A percentile compares a stretch with the other conserved stretches of the same genome.
Evolutionary conservation across 1,139 yeast species (phyloP).

Genomic region (Candida dubliniensis): DNA sequence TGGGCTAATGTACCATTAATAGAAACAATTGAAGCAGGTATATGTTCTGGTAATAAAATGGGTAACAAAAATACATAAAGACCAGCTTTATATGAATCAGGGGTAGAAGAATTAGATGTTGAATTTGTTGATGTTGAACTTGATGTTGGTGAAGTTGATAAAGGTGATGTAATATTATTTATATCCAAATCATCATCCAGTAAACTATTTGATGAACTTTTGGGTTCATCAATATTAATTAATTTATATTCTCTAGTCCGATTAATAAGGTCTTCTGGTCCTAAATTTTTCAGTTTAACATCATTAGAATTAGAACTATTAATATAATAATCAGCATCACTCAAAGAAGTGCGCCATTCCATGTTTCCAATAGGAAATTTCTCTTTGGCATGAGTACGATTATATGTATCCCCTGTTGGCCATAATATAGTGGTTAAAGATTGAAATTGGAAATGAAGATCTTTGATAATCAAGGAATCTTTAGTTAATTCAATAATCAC

Average conservation of each 20-base stretch:
- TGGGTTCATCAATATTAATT: slow-evolving; percentile 16
- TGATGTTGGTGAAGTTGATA: neutral
- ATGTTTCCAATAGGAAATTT: slow-evolving; percentile 48
- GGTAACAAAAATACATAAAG: slow-evolving; percentile 79
- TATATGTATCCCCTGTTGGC: slow-evolving; percentile 58
- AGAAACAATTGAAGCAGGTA: slow-evolving; percentile 69
- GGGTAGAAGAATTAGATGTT: neutral
- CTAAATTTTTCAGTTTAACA: slow-evolving; percentile 26
- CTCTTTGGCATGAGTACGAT: slow-evolving; percentile 41
- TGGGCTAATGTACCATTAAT: slow-evolving; percentile 52
- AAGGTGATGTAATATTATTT: neutral
- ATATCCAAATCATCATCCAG: slow-evolving; percentile 1
- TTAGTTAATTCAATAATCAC: slow-evolving; percentile 41
- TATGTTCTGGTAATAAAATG: slow-evolving; percentile 62
- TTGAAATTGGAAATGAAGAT: slow-evolving; percentile 33
- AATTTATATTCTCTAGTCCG: slow-evolving; percentile 40
- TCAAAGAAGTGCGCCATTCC: slow-evolving; percentile 46
- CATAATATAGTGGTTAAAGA: slow-evolving; percentile 44
- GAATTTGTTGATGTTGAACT: slow-evolving; percentile 1
- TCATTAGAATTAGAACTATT: slow-evolving; percentile 39
- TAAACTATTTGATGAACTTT: neutral
- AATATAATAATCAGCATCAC: slow-evolving; percentile 50
- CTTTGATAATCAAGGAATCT: slow-evolving; percentile 29
- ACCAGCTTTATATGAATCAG: slow-evolving; percentile 57
- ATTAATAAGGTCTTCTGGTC: slow-evolving; percentile 36